Percentiles rank a stretch among this genome's conserved stretches.
phyloP scores from a whole-genome alignment of 345 rosid genomes.

The Pistacia atlantica region DNA sequence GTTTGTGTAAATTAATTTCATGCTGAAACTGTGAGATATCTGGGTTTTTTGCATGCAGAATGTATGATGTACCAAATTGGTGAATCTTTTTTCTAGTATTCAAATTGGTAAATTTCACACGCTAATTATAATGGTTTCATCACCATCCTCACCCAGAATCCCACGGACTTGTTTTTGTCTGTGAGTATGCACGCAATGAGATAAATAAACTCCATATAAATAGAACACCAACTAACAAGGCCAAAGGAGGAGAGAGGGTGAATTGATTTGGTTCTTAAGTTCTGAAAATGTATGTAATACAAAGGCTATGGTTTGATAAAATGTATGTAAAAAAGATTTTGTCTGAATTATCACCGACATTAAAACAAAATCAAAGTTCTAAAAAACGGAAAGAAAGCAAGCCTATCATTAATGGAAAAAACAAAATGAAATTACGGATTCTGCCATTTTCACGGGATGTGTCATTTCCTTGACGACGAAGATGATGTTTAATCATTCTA shows the following conservation, averaged over 20 bases:
- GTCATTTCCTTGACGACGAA: constrained; percentile 19
- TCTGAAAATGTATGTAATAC: no score
- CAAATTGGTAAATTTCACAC: no score
- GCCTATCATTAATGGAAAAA: background rate
- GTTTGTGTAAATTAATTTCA: background rate
- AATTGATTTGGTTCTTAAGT: no score
- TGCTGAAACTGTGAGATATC: background rate
- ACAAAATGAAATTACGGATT: constrained; percentile 12
- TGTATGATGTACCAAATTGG: constrained; percentile 10
- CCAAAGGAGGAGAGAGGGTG: no score
- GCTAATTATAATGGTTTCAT: no score
- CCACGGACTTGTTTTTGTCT: no score
- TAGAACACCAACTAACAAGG: no score
- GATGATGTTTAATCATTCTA: constrained; percentile 8
- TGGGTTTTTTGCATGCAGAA: background rate
- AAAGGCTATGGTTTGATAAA: no score
- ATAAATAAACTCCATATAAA: no score
- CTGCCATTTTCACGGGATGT: constrained; percentile 22
- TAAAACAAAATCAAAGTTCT: background rate
- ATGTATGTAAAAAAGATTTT: background rate
- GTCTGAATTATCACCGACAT: background rate
- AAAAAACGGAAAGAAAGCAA: background rate
- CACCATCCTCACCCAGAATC: no score
- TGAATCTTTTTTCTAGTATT: background rate
- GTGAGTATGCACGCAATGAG: no score